Evolutionary conservation across 2,329 filamentous ascomycete species (phyloP).

Genomic region (Colletotrichum siamense): DNA sequence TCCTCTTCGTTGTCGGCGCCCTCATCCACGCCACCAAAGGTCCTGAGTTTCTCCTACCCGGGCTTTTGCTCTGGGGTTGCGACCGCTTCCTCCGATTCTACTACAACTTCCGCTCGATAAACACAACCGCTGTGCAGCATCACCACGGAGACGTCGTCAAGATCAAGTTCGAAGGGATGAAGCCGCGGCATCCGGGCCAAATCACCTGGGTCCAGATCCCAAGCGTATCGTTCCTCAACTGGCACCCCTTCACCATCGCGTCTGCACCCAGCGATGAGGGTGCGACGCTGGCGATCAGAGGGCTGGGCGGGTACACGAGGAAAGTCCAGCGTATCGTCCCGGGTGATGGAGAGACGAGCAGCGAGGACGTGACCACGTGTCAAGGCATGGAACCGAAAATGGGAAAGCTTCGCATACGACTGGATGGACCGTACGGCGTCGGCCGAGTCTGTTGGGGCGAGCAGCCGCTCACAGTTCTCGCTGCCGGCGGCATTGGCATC

Average conservation of each 20-base stretch:
- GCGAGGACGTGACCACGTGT: not conserved
- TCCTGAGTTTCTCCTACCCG: not conserved
- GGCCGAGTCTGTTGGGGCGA: not conserved
- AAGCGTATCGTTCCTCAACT: not conserved
- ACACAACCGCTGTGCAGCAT: not conserved
- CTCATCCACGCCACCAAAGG: not conserved
- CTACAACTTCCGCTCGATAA: not conserved
- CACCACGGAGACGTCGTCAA: not conserved
- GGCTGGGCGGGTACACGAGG: not conserved
- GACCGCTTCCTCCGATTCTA: not conserved
- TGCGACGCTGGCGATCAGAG: not conserved
- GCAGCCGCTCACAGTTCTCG: not conserved
- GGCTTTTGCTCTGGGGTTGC: not conserved
- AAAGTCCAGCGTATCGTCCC: not conserved
- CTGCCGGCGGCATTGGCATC: not conserved
- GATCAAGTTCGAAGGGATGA: not conserved
- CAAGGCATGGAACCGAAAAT: accelerated
- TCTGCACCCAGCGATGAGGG: not conserved
- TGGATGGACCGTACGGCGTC: not conserved
- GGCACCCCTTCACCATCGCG: not conserved
- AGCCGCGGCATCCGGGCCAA: not conserved
- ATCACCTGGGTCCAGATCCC: not conserved
- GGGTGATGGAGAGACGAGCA: not conserved
- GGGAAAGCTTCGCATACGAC: accelerated
- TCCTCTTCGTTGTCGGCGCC: not conserved